A percentile compares a stretch with the other conserved stretches of the same genome.
phyloP scores from a whole-genome alignment of 352 stramenopile genomes.

The Thalassiosira livingstoniorum region DNA sequence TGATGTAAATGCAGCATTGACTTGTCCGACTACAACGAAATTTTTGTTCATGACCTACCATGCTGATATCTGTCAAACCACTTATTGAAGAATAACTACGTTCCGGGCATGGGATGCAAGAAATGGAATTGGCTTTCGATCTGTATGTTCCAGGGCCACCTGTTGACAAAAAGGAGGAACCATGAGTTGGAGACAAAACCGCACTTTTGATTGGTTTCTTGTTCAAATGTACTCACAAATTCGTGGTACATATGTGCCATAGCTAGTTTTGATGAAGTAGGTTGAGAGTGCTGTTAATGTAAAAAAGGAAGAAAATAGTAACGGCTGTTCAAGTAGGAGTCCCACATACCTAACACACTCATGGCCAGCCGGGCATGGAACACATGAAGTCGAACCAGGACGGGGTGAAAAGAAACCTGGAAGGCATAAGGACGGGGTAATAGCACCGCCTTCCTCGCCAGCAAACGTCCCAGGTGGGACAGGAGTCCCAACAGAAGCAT shows the following conservation, averaged over 20 bases:
- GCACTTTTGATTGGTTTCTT: too few relatives aligned
- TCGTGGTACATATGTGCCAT: conserved; percentile 95
- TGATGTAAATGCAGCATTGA: too few relatives aligned
- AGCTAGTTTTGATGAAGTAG: too few relatives aligned
- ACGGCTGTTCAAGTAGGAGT: too few relatives aligned
- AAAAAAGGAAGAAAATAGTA: too few relatives aligned
- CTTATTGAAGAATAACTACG: conserved; percentile 93
- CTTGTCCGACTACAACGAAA: too few relatives aligned
- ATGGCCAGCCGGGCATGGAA: conserved; percentile 93
- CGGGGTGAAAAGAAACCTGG: conserved; percentile 96
- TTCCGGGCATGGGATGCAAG: conserved; percentile 93
- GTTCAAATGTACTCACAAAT: too few relatives aligned
- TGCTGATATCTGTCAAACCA: conserved; percentile 93
- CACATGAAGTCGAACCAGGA: conserved; percentile 89
- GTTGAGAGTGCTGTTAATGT: too few relatives aligned
- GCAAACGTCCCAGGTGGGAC: conserved; percentile 93
- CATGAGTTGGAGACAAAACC: too few relatives aligned
- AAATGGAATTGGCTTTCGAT: conserved; percentile 94
- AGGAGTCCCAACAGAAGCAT: conserved; percentile 89
- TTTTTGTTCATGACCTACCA: too few relatives aligned
- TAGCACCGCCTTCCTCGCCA: conserved; percentile 86
- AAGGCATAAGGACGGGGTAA: conserved; percentile 95
- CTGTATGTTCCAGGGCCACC: conserved; percentile 92
- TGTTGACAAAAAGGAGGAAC: too few relatives aligned
- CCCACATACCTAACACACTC: conserved; percentile 89